These are phyloP conservation scores for Cudoniella acicularis DNA, from an alignment of 495 filamentous ascomycete species.

Conservation along the genomic window DNA sequence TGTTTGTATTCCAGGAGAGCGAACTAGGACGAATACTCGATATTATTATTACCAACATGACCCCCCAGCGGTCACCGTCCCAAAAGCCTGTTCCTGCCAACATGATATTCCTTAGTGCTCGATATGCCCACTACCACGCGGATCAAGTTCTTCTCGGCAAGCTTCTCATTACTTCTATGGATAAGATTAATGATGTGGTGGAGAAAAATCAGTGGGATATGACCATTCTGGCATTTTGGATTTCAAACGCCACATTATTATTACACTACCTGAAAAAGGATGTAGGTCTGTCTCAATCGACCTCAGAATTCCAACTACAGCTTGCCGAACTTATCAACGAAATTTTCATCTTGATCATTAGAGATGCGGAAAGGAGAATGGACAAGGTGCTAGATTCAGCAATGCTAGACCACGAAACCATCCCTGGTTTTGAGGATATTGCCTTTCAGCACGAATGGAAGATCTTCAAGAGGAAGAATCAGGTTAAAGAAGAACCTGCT, in stretches of 20 bases:
- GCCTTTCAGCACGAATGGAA: conserved; percentile 98
- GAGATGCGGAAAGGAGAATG: conserved; percentile 95
- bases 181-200: conserved; percentile 94
- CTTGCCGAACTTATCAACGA: conserved; percentile 95
- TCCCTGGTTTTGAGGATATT: conserved; percentile 93
- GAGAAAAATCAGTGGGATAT: conserved; percentile 97
- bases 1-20: conserved; percentile 98
- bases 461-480: conserved; percentile 84
- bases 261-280: conserved; percentile 98
- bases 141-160: conserved; percentile 78
- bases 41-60: conserved; percentile 98
- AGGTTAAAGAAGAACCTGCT: conserved; percentile 78
- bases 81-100: conserved; percentile 98
- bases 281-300: conserved; percentile 72
- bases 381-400: conserved; percentile 91
- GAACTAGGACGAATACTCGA: conserved; percentile 88
- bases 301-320: conserved; percentile 85
- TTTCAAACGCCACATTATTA: conserved; percentile 92
- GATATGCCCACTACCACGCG: conserved; percentile 96
- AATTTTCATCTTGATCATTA: conserved; percentile 97
- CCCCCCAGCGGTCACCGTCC: conserved; percentile 86
- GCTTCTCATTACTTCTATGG: conserved; percentile 81
- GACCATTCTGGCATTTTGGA: conserved; percentile 98
- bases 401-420: conserved; percentile 97
- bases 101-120: conserved; percentile 88